phyloP scores from a whole-genome alignment of 2,329 filamentous ascomycete species.

The Alternaria longipes region DNA sequence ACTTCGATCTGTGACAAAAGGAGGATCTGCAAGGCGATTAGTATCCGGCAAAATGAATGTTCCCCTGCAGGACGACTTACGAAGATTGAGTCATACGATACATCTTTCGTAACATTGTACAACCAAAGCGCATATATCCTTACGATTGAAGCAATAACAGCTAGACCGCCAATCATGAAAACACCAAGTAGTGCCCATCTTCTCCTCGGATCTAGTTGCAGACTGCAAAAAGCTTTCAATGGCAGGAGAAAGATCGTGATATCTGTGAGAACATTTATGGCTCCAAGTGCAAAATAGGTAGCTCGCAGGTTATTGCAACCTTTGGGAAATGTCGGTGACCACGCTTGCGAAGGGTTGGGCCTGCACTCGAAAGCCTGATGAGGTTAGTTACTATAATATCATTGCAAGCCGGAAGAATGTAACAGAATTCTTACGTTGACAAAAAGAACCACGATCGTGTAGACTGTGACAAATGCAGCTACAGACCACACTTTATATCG shows the following conservation, averaged over 20 bases:
- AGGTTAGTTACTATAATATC: not conserved
- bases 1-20: constrained; percentile 55
- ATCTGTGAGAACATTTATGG: constrained; percentile 31
- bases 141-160: constrained; percentile 31
- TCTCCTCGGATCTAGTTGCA: too few species aligned
- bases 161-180: constrained; percentile 28
- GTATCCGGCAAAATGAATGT: not conserved
- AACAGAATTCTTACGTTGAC: constrained; percentile 16
- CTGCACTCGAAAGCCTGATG: constrained; percentile 32
- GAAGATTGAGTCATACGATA: constrained; percentile 28
- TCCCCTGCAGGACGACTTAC: constrained; percentile 7
- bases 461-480: constrained; percentile 17
- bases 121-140: constrained; percentile 30
- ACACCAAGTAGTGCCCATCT: constrained; percentile 11
- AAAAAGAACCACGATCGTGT: constrained; percentile 24
- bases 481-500: constrained; percentile 14
- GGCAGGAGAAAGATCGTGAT: constrained; percentile 29
- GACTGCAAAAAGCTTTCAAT: constrained; percentile 5
- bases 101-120: constrained; percentile 28
- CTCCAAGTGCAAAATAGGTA: constrained; percentile 29
- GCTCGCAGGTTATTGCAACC: constrained; percentile 33
- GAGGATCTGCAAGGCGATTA: constrained; percentile 22
- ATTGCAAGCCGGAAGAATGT: too few species aligned
- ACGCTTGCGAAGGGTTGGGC: constrained; percentile 20
- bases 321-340: constrained; percentile 29